Evolutionary conservation across 2,329 filamentous ascomycete species (phyloP).

Genomic region (Alternaria brassicicola): DNA sequence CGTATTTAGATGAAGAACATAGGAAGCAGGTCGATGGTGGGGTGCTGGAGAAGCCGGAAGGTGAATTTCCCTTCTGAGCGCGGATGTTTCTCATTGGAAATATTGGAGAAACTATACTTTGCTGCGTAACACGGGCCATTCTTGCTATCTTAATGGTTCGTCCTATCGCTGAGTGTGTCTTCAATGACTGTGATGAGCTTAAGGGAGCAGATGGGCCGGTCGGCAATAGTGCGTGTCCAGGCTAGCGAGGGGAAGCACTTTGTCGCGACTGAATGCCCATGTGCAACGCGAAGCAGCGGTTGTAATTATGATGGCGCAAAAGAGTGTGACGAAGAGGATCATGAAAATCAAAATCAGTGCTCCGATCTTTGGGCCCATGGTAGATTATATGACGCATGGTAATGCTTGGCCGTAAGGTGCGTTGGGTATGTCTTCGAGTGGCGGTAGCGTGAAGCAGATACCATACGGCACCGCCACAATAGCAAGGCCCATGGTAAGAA

Average conservation of each 20-base stretch:
- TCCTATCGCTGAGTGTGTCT: background rate
- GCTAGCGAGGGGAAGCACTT: slow-evolving; percentile 51
- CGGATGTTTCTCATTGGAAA: background rate
- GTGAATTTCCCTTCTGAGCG: background rate
- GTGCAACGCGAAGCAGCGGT: slow-evolving; percentile 56
- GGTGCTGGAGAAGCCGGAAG: background rate
- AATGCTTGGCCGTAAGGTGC: slow-evolving; percentile 57
- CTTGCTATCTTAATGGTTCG: no score
- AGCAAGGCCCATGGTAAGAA: background rate
- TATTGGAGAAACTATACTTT: background rate
- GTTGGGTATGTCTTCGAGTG: slow-evolving; percentile 53
- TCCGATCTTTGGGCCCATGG: slow-evolving; percentile 58
- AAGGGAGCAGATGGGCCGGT: slow-evolving; percentile 55
- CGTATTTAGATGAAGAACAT: slow-evolving; percentile 2
- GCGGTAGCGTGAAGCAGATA: slow-evolving; percentile 56
- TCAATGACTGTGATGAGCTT: slow-evolving; percentile 23
- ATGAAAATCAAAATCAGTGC: slow-evolving; percentile 58
- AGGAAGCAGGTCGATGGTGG: slow-evolving; percentile 1
- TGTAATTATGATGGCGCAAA: slow-evolving; percentile 62
- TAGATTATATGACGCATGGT: slow-evolving; percentile 57
- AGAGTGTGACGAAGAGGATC: slow-evolving; percentile 58
- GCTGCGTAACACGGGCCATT: background rate
- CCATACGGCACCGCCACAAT: background rate
- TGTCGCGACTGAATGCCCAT: slow-evolving; percentile 56
- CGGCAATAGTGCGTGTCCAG: slow-evolving; percentile 31